Conservation (phyloP, 2,329 filamentous ascomycete genomes). For the Alternaria gansuensis region DNA sequence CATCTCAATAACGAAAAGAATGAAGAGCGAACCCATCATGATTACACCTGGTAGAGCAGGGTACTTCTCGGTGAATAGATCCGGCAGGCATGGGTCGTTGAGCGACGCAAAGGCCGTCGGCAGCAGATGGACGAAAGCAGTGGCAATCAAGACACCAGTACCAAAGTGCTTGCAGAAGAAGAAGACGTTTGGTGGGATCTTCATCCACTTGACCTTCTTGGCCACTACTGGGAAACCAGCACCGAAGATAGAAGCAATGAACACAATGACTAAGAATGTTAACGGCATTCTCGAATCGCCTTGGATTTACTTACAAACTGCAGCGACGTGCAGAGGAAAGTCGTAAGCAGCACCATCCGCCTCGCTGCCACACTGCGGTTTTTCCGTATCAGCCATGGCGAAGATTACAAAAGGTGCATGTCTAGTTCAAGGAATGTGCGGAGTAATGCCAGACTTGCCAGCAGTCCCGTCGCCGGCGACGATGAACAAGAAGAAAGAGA, state of each 20-base stretch:
- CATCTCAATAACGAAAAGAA: slow-evolving; percentile 70
- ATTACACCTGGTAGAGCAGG: slow-evolving; percentile 70
- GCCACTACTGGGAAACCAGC: slow-evolving; percentile 53
- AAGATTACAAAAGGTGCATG: slow-evolving; percentile 26
- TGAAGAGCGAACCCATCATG: slow-evolving; percentile 70
- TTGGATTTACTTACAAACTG: slow-evolving; percentile 48
- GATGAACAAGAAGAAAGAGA: slow-evolving; percentile 32
- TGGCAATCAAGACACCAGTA: slow-evolving; percentile 85
- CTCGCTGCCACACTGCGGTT: slow-evolving; percentile 48
- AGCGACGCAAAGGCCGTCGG: slow-evolving; percentile 66
- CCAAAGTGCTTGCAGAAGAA: slow-evolving; percentile 70
- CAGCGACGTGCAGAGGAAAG: slow-evolving; percentile 51
- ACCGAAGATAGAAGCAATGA: slow-evolving; percentile 49
- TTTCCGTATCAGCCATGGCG: slow-evolving; percentile 43
- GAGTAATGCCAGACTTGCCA: slow-evolving; percentile 36
- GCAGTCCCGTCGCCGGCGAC: slow-evolving; percentile 50
- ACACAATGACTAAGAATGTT: slow-evolving; percentile 49
- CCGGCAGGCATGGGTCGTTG: slow-evolving; percentile 63
- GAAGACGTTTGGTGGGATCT: slow-evolving; percentile 65
- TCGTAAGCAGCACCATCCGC: slow-evolving; percentile 44
- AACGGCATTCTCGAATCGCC: slow-evolving; percentile 11
- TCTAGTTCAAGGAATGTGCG: slow-evolving; percentile 26
- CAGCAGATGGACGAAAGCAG: slow-evolving; percentile 80
- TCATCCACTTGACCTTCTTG: slow-evolving; percentile 66
- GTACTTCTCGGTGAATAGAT: slow-evolving; percentile 67